Conservation (phyloP, 331 rosid species). For the Quercus tomentella region DNA sequence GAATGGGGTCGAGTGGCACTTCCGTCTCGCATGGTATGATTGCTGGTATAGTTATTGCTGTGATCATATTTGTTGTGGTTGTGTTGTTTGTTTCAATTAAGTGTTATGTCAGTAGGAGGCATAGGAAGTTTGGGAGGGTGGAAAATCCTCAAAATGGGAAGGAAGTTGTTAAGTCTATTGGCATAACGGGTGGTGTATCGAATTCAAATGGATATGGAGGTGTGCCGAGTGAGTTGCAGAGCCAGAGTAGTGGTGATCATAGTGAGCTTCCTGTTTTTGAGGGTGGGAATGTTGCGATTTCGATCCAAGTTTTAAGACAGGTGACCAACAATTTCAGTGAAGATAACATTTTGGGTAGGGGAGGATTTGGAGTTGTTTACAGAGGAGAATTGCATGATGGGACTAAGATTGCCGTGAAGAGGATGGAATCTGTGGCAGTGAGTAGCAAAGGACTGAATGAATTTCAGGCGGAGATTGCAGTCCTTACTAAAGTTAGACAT, state of each 20-base stretch:
- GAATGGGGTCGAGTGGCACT: not conserved
- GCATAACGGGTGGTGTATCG: constrained; percentile 26
- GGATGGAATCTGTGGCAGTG: constrained; percentile 62
- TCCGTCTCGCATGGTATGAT: constrained; percentile 49
- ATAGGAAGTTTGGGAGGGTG: constrained; percentile 56
- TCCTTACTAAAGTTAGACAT: constrained; percentile 76
- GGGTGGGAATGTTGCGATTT: constrained; percentile 67
- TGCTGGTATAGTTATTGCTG: constrained; percentile 60
- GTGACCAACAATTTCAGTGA: constrained; percentile 66
- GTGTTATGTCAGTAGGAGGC: constrained; percentile 49
- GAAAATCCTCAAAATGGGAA: constrained; percentile 45
- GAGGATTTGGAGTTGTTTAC: constrained; percentile 85
- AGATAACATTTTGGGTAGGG: constrained; percentile 73
- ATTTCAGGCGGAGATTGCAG: constrained; percentile 81
- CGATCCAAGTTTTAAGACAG: constrained; percentile 72
- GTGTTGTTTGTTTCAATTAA: constrained; percentile 59
- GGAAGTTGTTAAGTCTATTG: constrained; percentile 42
- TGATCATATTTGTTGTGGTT: constrained; percentile 45
- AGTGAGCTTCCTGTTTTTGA: constrained; percentile 53
- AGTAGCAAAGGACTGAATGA: constrained; percentile 71
- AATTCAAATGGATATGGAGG: constrained; percentile 53
- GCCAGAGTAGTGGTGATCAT: constrained; percentile 67
- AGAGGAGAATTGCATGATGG: constrained; percentile 78
- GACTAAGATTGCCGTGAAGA: constrained; percentile 70
- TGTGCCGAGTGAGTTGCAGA: constrained; percentile 58